These are phyloP conservation scores for Sphenostylis stenocarpa DNA, from an alignment of 306 rosid species.

Conservation along the genomic window DNA sequence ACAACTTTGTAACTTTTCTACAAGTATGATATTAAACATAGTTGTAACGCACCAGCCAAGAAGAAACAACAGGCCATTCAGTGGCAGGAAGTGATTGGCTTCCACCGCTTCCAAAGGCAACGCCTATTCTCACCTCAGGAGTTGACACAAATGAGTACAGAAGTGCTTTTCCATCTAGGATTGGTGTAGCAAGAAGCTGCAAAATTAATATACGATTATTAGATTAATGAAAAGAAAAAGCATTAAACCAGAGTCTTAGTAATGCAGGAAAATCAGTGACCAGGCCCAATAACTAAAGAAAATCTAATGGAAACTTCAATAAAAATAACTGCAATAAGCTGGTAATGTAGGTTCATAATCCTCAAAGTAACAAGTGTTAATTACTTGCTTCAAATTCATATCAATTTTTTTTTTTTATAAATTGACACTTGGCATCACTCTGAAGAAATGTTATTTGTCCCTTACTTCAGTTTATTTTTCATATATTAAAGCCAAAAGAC, in stretches of 20 bases:
- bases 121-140: constrained; percentile 92
- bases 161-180: constrained; percentile 80
- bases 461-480: constrained; percentile 3
- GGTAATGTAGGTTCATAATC: not conserved
- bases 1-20: constrained; percentile 8
- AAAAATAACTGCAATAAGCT: not conserved
- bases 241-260: constrained; percentile 5
- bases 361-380: not conserved
- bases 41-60: constrained; percentile 76
- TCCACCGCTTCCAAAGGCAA: constrained; percentile 98
- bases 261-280: not conserved
- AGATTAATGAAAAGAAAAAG: not conserved
- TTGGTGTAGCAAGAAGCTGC: constrained; percentile 79
- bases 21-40: not conserved
- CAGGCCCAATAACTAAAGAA: not conserved
- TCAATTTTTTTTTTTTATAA: no score
- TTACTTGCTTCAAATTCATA: constrained; percentile 26
- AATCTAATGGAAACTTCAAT: not conserved
- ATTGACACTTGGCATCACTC: no score
- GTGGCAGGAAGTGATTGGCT: constrained; percentile 97
- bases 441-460: not conserved
- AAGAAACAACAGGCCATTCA: constrained; percentile 89
- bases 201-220: constrained; percentile 36
- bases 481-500: constrained; percentile 1
- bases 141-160: constrained; percentile 75